phyloP scores from a whole-genome alignment of 2,329 filamentous ascomycete species.

The Venturiaceae sp. region DNA sequence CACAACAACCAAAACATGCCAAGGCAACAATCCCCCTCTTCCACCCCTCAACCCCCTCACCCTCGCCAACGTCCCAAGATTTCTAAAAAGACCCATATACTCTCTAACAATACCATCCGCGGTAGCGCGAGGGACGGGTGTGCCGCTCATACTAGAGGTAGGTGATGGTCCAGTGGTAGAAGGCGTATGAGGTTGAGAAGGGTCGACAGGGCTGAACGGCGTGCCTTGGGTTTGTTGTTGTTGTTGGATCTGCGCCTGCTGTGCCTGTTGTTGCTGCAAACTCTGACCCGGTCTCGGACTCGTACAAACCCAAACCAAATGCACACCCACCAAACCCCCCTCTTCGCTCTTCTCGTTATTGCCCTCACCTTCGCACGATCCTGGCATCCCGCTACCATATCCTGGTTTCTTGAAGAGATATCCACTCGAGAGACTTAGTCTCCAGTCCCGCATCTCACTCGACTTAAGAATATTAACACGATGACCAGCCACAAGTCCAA shows the following conservation, averaged over 20 bases:
- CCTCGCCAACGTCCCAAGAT: constrained; percentile 58
- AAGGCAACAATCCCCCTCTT: constrained; percentile 55
- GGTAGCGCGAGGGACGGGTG: constrained; percentile 9
- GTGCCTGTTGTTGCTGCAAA: background rate
- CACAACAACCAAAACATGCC: constrained; percentile 66
- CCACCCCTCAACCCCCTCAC: constrained; percentile 51
- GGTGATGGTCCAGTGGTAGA: background rate
- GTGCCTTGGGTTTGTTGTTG: background rate
- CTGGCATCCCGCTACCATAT: background rate
- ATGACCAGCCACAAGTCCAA: constrained; percentile 62
- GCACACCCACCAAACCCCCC: constrained; percentile 26
- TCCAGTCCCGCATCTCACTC: constrained; percentile 1
- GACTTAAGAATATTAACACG: constrained; percentile 24
- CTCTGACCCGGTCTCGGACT: constrained; percentile 19
- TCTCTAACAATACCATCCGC: constrained; percentile 59
- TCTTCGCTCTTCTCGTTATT: background rate
- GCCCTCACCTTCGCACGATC: background rate
- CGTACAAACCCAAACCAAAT: constrained; percentile 34
- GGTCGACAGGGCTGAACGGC: background rate
- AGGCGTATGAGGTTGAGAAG: background rate
- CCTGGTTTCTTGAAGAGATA: background rate
- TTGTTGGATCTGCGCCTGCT: background rate
- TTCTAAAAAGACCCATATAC: constrained; percentile 59
- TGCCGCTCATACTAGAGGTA: background rate
- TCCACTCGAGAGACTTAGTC: constrained; percentile 2